phyloP scores from a whole-genome alignment of 75 land plant species.

The Ceratopteris richardii region DNA sequence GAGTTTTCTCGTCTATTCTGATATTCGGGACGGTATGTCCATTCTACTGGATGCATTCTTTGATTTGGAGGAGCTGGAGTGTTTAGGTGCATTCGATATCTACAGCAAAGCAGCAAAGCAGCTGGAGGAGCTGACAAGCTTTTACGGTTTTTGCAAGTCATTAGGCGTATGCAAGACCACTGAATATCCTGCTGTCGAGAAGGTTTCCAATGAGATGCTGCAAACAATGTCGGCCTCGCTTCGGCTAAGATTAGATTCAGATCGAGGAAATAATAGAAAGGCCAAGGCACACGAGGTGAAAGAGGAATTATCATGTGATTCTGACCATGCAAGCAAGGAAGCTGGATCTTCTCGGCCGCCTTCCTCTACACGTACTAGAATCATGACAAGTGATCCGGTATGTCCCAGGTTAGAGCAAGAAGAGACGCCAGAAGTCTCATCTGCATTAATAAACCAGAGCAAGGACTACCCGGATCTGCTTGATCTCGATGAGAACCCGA shows the following conservation, averaged over 20 bases:
- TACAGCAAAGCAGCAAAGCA: constrained; percentile 67
- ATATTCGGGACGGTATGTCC: constrained; percentile 43
- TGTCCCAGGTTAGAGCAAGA: constrained; percentile 1
- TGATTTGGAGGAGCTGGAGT: constrained; percentile 74
- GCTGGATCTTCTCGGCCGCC: constrained; percentile 49
- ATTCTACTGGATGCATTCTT: constrained; percentile 67
- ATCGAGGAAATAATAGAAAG: constrained; percentile 31
- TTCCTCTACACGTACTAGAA: constrained; percentile 5
- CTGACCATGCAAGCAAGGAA: constrained; percentile 12
- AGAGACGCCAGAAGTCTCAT: constrained; percentile 5
- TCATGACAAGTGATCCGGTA: background rate
- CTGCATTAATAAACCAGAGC: too few species aligned
- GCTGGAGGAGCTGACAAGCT: constrained; percentile 50
- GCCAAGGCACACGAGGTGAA: constrained; percentile 13
- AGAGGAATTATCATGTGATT: constrained; percentile 20
- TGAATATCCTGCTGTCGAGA: constrained; percentile 73
- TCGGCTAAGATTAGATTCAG: constrained; percentile 35
- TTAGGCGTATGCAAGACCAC: constrained; percentile 62
- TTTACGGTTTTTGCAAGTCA: constrained; percentile 71
- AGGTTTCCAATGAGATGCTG: constrained; percentile 52
- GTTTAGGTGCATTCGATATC: constrained; percentile 60
- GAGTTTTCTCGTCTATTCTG: constrained; percentile 28
- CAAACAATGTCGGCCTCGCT: constrained; percentile 69
- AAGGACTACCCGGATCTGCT: constrained; percentile 34
- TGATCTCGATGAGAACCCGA: constrained; percentile 27